Base-by-base conservation (phyloP, 345 rosid species). In the Eucalyptus curtisii region DNA sequence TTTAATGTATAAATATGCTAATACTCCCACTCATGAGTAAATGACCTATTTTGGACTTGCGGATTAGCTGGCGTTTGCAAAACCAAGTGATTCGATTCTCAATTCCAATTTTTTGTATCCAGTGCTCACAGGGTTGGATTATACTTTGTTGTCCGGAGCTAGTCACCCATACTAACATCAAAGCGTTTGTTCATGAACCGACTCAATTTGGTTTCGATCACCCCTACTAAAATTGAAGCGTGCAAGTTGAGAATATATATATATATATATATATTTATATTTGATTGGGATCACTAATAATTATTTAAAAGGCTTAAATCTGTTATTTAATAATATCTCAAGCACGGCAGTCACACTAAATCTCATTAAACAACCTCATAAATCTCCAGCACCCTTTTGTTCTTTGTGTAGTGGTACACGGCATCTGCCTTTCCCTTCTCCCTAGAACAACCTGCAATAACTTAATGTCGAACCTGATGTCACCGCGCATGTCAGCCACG, bases 201-300 rank as follows among this genome's bases (percentile, higher is more conserved):
- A 30, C 3, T n/a, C 0, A 3, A n/a, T 31, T 64, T n/a, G 9
- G 9, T 7, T n/a, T 7, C 2, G 17, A 64, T n/a, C 33, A 0
- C 9, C 5, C 7, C 10, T 14, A 14, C 19, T n/a, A n/a, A 30
- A 30, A 2, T 24, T 24, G 27, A 55, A 30, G 19, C 0, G 19
- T n/a, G 37, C 61, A 24, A 55, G 4, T 64, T 64, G 61, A 55
- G 27, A 22, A 55, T 20, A 55, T 24, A 55, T 55, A 12, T 48
- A 48, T 7, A 44, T 42, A 42, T 42, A 42, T 42, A 48, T 10
- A 48, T 48, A 55, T 55, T 6, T 55, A 55, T 22, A 55, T 8
- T 55, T 55, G 24, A 22, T 55, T 55, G 13, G 61, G 1, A 55
- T 55, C 30, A 55, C 61, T 55, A 24, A 55, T 24, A 55, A 55